Evolutionary conservation across 2,329 filamentous ascomycete genomes (phyloP).

Genomic region (Alternaria angustiovoidea): DNA sequence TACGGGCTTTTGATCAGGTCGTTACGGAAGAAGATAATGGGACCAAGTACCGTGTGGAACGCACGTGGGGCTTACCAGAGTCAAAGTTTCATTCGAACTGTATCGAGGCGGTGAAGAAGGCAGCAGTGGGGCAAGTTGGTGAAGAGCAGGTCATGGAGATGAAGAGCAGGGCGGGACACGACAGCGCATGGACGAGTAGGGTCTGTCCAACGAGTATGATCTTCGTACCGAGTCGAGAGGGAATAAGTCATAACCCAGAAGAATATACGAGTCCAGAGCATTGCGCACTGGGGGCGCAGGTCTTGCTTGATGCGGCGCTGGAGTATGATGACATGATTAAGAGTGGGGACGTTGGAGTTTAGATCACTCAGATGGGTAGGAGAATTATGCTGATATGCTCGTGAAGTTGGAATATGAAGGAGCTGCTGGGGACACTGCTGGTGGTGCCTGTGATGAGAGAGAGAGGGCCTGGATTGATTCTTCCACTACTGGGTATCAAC

Average conservation of each 20-base stretch:
- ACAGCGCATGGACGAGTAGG: slow-evolving; percentile 38
- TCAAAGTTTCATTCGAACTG: slow-evolving; percentile 33
- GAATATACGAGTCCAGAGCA: slow-evolving; percentile 55
- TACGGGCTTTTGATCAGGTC: slow-evolving; percentile 11
- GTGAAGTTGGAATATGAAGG: no score
- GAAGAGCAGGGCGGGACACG: slow-evolving; percentile 39
- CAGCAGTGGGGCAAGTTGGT: slow-evolving; percentile 28
- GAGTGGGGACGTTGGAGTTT: not conserved
- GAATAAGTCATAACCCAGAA: slow-evolving; percentile 55
- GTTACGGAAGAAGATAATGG: slow-evolving; percentile 31
- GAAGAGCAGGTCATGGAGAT: slow-evolving; percentile 36
- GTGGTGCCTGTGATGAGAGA: not conserved
- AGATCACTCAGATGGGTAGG: not conserved
- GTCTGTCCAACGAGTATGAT: slow-evolving; percentile 52
- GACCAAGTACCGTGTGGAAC: slow-evolving; percentile 30
- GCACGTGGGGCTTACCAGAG: slow-evolving; percentile 39
- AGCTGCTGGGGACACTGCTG: no score
- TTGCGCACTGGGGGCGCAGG: slow-evolving; percentile 56
- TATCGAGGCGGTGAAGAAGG: slow-evolving; percentile 29
- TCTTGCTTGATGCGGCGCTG: slow-evolving; percentile 51
- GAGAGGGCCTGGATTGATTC: not conserved
- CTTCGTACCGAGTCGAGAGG: slow-evolving; percentile 55
- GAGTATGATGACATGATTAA: not conserved
- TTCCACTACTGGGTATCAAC: no score
- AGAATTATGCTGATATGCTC: not conserved